A percentile compares a stretch with the other conserved stretches of the same genome.
These are phyloP conservation scores for Chlamydomonas eustigma DNA, from an alignment of 139 green algal species.

Conservation along the genomic window DNA sequence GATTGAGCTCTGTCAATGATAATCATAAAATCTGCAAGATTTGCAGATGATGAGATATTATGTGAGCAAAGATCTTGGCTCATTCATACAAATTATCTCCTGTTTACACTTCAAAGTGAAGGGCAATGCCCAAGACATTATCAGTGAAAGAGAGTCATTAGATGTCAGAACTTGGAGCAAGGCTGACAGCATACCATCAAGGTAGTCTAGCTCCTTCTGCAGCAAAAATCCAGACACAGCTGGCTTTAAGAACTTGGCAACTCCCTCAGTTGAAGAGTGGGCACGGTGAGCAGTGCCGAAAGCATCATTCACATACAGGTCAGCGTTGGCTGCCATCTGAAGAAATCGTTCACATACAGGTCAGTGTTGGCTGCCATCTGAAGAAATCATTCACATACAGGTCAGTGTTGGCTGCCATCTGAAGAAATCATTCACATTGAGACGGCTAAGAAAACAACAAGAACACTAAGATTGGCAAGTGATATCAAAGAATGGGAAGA, in stretches of 20 bases:
- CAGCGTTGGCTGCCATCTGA: constrained; percentile 85
- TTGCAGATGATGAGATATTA: too few species aligned
- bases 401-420: constrained; percentile 89
- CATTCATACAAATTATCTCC: too few species aligned
- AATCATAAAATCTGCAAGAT: too few species aligned
- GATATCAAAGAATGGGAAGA: too few species aligned
- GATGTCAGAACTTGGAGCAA: background rate
- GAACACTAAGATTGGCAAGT: too few species aligned
- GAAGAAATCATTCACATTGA: too few species aligned
- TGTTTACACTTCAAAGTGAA: too few species aligned
- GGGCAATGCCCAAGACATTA: too few species aligned
- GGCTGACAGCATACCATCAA: constrained; percentile 41
- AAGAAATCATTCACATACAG: constrained; percentile 92
- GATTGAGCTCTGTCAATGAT: too few species aligned
- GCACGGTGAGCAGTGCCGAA: constrained; percentile 98
- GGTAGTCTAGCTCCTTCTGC: constrained; percentile 92
- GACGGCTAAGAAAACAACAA: too few species aligned
- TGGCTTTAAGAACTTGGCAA: constrained; percentile 86
- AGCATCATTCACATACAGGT: constrained; percentile 98
- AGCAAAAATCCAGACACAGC: constrained; percentile 86
- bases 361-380: constrained; percentile 89
- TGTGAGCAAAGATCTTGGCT: too few species aligned
- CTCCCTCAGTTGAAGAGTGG: constrained; percentile 95
- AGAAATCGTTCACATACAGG: constrained; percentile 93
- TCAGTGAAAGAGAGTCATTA: too few species aligned